Evolutionary conservation across 2,329 filamentous ascomycete genomes (phyloP), one percentile per base, ranked within the genome.

Genomic region (Neonectria magnoliae): DNA sequence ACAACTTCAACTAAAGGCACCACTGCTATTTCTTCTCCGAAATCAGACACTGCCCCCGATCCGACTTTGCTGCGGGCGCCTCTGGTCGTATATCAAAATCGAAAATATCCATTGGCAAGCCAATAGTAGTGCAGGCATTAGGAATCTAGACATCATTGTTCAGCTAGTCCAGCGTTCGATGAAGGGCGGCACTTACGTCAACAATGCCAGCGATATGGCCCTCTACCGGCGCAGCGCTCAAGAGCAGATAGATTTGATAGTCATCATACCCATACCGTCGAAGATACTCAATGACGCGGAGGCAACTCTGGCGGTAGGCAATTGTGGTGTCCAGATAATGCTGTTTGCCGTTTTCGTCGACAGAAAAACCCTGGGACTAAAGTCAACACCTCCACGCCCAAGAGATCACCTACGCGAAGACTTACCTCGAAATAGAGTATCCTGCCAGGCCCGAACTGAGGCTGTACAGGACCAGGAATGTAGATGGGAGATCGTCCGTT

Each of bases 51-150:
- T 67, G 20, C 10, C 72, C 75, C 18, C 76, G 82, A 3, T 71
- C 64, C 1, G 68, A 57, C 62, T 69, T 73, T 20, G 67, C 67
- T 9, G 86, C 87, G 7, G 85, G 68, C 10, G 83, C 5, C 83
- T 83, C 60, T 85, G 93, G 93, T 51, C 89, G 87, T 70, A 97
- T 95, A 76, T 97, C 94, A 79, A 98, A 97, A 75, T 96, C 93
- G 73, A 98, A 98, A 57, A 98, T 97, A 80, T 97, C 94, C 84
- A 97, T 93, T 1, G 94, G 94, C 58, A 97, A 76, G 0, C 93
- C 94, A 64, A 97, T 82, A 0, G 94, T 97, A 4, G 94, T 97
- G 76, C 94, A 97, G 0, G 92, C 93, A 76, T 97, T 97, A 0
- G 94, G 94, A 53, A 97, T 93, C 62, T 64, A 61, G 20, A 48